A percentile compares a stretch with the other conserved stretches of the same genome.
Conservation (phyloP, 306 rosid genomes). For the Acacia crassicarpa region DNA sequence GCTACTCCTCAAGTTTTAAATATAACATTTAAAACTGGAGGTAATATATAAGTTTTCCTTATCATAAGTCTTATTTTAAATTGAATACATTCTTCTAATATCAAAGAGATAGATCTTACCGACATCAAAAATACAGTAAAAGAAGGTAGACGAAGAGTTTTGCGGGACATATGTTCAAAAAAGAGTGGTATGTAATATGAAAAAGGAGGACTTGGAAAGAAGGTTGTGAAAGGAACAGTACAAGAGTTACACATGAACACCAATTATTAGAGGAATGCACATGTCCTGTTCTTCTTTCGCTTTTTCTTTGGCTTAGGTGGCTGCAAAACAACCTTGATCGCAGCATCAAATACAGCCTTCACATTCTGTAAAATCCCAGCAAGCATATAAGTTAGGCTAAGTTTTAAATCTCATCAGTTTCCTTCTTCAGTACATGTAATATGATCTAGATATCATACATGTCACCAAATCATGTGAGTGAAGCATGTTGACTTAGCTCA, state of each 20-base stretch:
- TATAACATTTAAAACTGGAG: too few relatives aligned
- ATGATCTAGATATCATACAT: not conserved
- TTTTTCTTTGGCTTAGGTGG: conserved; percentile 55
- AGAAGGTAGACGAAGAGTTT: not conserved
- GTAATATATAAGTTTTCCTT: not conserved
- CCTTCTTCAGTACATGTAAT: not conserved
- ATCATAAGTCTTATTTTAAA: conserved; percentile 32
- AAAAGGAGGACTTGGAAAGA: conserved; percentile 3
- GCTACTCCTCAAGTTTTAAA: too few relatives aligned
- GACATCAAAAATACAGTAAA: conserved; percentile 3
- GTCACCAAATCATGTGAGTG: not conserved
- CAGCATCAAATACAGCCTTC: conserved; percentile 68
- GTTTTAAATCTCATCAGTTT: not conserved
- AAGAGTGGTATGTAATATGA: conserved; percentile 11
- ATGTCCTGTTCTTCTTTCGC: conserved; percentile 46
- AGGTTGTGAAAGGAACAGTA: conserved; percentile 23
- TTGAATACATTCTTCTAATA: conserved; percentile 24
- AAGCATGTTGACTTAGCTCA: not conserved
- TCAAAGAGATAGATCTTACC: conserved; percentile 20
- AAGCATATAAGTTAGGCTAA: conserved; percentile 11
- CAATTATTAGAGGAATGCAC: conserved; percentile 43
- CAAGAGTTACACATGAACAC: conserved; percentile 26
- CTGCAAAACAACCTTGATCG: conserved; percentile 66
- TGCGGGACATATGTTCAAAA: conserved; percentile 36
- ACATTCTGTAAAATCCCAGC: conserved; percentile 45